Base-by-base conservation (phyloP, 495 filamentous ascomycete genomes). In the Xeromyces bisporus region DNA sequence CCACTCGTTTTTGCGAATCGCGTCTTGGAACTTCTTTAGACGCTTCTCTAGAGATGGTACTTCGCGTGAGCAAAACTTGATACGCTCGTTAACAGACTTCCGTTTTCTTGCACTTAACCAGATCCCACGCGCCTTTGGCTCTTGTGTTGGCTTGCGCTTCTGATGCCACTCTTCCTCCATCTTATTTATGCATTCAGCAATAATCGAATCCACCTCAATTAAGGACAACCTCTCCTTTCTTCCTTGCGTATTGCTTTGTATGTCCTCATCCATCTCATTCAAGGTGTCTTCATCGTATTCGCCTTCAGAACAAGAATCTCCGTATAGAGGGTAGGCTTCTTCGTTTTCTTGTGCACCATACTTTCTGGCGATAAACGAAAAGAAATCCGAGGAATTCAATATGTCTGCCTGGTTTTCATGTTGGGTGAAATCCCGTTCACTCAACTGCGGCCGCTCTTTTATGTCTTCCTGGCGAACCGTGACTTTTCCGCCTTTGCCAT, bases 221-320 rank as follows among this genome's bases (percentile, higher is more conserved):
- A 9, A 4, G n/a, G 26, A 23, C 10, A 49, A 55, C 3, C 78
- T 55, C 2, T 29, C 25, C 41, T 33, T 29, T 23, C 35, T 42
- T 2, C 36, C 36, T 6, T 38, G 38, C 16, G 23, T 7, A 11
- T 35, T 13, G 29, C 50, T 43, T 28, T 40, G 18, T 15, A 43
- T 43, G 38, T 84, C 77, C 11, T 64, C 50, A 26, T 72, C 51
- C 7, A 76, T 75, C 39, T 85, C 81, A 8, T 46, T 47, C 68
- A 62, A 79, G 0, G 70, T 76, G 1, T 66, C 57, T 7, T 57
- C 38, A 28, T 73, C 66, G 28, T 59, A 70, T 26, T 65, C 63
- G 1, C 48, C 55, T 29, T 73, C 69, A 7, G 62, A 66, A 2
- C 54, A 63, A 0, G 70, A 87, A 1, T 87, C 75, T 15, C 76